Conservation (phyloP, 768 basidiomycete species). For the Russula virescens region DNA sequence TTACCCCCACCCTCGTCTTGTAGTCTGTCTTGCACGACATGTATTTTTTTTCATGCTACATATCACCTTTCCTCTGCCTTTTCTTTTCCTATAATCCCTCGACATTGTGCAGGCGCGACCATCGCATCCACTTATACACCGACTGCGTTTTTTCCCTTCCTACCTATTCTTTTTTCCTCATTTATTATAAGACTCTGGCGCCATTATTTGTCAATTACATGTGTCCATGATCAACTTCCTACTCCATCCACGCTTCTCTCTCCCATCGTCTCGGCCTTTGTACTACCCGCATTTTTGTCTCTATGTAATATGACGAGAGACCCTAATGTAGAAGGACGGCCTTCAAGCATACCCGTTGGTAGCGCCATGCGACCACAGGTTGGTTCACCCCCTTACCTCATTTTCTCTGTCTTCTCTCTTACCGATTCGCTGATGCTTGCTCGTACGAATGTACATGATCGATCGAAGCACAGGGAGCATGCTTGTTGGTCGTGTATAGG, state of each 20-base stretch:
- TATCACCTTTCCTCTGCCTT: background rate
- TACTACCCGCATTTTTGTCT: slow-evolving; percentile 1
- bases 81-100: background rate
- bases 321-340: background rate
- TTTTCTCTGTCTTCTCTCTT: too few relatives aligned
- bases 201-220: background rate
- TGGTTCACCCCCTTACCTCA: background rate
- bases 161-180: background rate
- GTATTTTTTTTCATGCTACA: slow-evolving; percentile 4
- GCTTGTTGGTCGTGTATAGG: too few relatives aligned
- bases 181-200: background rate
- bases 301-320: slow-evolving; percentile 8
- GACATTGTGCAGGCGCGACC: background rate
- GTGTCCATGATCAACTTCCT: background rate
- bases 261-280: background rate
- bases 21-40: background rate
- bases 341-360: too few relatives aligned
- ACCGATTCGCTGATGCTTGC: too few relatives aligned
- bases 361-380: background rate
- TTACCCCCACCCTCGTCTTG: background rate
- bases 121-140: background rate
- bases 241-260: background rate
- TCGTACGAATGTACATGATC: too few relatives aligned
- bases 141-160: background rate
- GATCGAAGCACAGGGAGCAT: too few relatives aligned